A percentile compares a stretch with the other conserved stretches of the same genome.
phyloP scores from a whole-genome alignment of 805 yeast genomes.

The Pachysolen tannophilus region DNA sequence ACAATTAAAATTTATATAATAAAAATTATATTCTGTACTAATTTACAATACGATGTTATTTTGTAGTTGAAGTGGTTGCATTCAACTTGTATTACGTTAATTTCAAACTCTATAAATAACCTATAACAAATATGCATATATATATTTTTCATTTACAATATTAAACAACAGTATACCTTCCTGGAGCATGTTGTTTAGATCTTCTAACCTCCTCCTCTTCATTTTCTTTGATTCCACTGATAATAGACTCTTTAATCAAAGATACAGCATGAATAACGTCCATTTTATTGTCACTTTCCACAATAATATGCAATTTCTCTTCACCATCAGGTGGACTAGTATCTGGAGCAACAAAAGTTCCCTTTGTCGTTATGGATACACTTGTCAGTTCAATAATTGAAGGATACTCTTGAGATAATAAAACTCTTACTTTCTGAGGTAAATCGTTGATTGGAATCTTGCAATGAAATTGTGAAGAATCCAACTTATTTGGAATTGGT shows the following conservation, averaged over 20 bases:
- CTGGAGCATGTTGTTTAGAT: too few relatives aligned
- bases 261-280: slow-evolving; percentile 54
- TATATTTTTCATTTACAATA: too few relatives aligned
- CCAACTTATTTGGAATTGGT: slow-evolving; percentile 9
- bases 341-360: slow-evolving; percentile 56
- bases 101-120: too few relatives aligned
- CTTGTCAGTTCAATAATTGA: slow-evolving; percentile 62
- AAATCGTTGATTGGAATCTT: slow-evolving; percentile 74
- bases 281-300: slow-evolving; percentile 64
- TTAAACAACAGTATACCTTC: too few relatives aligned
- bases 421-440: slow-evolving; percentile 75
- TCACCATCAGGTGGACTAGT: slow-evolving; percentile 53
- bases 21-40: too few relatives aligned
- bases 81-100: too few relatives aligned
- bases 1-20: too few relatives aligned
- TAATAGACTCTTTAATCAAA: slow-evolving; percentile 43
- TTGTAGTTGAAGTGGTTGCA: too few relatives aligned
- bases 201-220: slow-evolving; percentile 39
- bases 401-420: slow-evolving; percentile 59
- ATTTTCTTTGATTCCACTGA: slow-evolving; percentile 47
- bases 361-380: slow-evolving; percentile 75
- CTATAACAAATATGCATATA: too few relatives aligned
- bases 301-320: slow-evolving; percentile 66
- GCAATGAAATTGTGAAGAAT: slow-evolving; percentile 42
- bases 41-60: too few relatives aligned